Base-by-base conservation (phyloP, 345 rosid species). In the Boechera stricta region DNA sequence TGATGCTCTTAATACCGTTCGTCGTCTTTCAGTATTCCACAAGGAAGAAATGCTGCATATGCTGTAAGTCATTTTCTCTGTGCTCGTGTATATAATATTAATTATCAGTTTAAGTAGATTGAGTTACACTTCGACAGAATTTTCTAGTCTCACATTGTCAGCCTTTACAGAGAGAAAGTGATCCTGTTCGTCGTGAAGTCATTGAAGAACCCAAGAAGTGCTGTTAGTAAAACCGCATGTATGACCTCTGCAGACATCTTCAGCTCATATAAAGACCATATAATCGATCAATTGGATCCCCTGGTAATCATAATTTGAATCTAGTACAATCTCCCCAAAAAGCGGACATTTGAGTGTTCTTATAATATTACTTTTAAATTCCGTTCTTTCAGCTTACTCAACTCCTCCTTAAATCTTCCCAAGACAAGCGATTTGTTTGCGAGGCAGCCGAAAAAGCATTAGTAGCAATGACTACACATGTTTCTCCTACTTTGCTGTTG, bases 161-260 rank as follows among this genome's bases (percentile, higher is more conserved):
- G 54, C 16, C 38, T 72, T 33, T 54, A 68, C 86, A 92, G 98
- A 87, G 87, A 63, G 53, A 83, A 90, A 58, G 86, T 89, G 68
- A 81, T 88, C 51, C 83, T 84, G 18, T 85, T 92, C 31, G 11
- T 87, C 38, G 98, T 91, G 74, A 91, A 91, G 81, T 87, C 96
- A 47, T 62, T 91, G 82, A 93, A 93, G 83, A 93, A 93, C 82
- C 98, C 98, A 36, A 90, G 91, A 84, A 94, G 98, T 65, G 97
- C 98, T 51, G 87, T 94, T 13, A 86, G 96, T 78, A 94, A 94
- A 85, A 91, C 96, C 36, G 95, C 96, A 66, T 82, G 89, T 55
- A 91, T 94, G 98, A 86, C 97, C 29, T 80, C 90, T 61, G 84
- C 89, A 21, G 96, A 92, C 81, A 79, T 94, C 69, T 91, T 90